Percentiles rank a stretch among this genome's conserved stretches.
Evolutionary conservation across 805 yeast species (phyloP).

Genomic region (Ogataea nakhonphanomensis): DNA sequence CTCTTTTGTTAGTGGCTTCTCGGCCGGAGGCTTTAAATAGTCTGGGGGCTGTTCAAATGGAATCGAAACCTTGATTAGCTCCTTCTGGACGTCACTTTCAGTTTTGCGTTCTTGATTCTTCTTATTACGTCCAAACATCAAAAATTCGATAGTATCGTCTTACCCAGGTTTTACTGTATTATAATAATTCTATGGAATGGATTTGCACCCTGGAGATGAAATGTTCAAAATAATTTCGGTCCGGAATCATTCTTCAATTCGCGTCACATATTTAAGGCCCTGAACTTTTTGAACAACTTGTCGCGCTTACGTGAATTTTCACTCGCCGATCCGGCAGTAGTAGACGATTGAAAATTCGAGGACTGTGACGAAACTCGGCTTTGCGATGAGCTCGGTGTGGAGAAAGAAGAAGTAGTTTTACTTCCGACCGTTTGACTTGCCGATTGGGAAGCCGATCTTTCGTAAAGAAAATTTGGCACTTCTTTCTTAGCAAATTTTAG

Average conservation of each 20-base stretch:
- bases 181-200: no score
- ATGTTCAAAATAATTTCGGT: slow-evolving; percentile 3
- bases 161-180: no score
- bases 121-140: slow-evolving; percentile 27
- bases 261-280: slow-evolving; percentile 19
- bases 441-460: slow-evolving; percentile 16
- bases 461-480: slow-evolving; percentile 24
- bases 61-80: slow-evolving; percentile 22
- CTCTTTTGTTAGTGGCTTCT: slow-evolving; percentile 42
- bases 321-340: slow-evolving; percentile 7
- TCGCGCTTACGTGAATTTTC: slow-evolving; percentile 18
- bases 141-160: no score
- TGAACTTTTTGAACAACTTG: slow-evolving; percentile 25
- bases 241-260: not conserved
- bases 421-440: not conserved
- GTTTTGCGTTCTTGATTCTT: slow-evolving; percentile 18
- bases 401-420: not conserved
- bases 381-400: slow-evolving; percentile 9
- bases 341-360: slow-evolving; percentile 1
- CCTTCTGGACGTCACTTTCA: slow-evolving; percentile 5
- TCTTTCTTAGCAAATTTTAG: slow-evolving; percentile 13
- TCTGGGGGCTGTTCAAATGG: slow-evolving; percentile 61
- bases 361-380: slow-evolving; percentile 8
- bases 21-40: slow-evolving; percentile 48
- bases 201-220: not conserved